Evolutionary conservation across 768 basidiomycete species (phyloP), one percentile per base, ranked within the genome.

Genomic region (Kockovaella imperatae): DNA sequence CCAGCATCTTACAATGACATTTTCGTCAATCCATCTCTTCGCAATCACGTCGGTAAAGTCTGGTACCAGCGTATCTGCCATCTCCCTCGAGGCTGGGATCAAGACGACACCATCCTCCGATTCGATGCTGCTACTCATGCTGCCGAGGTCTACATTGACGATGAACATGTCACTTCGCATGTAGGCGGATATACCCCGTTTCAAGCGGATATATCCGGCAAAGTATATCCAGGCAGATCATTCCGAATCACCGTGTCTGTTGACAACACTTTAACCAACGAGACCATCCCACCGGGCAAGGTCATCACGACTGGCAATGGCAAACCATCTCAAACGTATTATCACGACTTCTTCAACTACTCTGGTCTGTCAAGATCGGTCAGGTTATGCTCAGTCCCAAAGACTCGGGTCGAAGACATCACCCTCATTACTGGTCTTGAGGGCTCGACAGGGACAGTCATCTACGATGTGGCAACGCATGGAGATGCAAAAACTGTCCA

Each of bases 1-100:
- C 59, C 59, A 15, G 59, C 59, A 5, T 60, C 59, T 13, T 60
- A 60, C 56, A 60, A 60, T 47, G 59, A 60, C 44, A 54, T 60
- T 39, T 60, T 54, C 52, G 46, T 57, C 30, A 35, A 47, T 15
- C 56, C 56, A 14, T 42, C 49, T 18, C 50, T 60, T 3, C 52
- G 59, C 5, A 24, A 57, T 15, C 59, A 60, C 47, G 56, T 60
- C 35, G 59, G 59, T 17, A 60, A 57, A 28, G 59, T 60, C 10
- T 60, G 59, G 59, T 60, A 57, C 30, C 59, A 60, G 23, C 49
- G 47, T 10, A 35, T n/a, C 18, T 35, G 57, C 32, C 35, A 31
- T 4, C 52, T 57, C 25, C 59, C 59, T 25, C 45, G 47, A 15
- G 50, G 56, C 14, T 60, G 59, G 59, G 15, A 29, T 5, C 52